Percentiles rank a stretch among this genome's conserved stretches.
phyloP scores from a whole-genome alignment of 345 rosid species.

The Bruguiera sexangula region DNA sequence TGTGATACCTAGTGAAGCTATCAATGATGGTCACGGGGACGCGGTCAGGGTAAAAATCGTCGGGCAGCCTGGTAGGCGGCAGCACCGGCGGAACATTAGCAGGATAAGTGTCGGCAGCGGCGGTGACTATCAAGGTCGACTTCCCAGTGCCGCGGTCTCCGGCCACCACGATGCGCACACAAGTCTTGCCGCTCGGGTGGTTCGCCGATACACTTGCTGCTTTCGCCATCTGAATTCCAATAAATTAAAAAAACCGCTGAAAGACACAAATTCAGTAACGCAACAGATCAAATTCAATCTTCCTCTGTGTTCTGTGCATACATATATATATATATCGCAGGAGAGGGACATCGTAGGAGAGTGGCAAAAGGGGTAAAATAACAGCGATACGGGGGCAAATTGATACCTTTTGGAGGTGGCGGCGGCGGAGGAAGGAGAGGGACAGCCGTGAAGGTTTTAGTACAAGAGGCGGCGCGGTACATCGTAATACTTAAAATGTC shows the following conservation, averaged over 20 bases:
- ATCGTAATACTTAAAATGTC: too few relatives aligned
- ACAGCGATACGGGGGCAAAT: too few relatives aligned
- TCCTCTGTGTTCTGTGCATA: too few relatives aligned
- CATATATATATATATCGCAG: too few relatives aligned
- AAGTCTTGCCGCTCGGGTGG: constrained; percentile 46
- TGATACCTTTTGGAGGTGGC: too few relatives aligned
- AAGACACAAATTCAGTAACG: too few relatives aligned
- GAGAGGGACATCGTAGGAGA: constrained; percentile 2
- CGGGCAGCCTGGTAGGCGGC: constrained; percentile 72
- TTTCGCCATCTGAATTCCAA: constrained; percentile 42
- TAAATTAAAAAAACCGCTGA: too few relatives aligned
- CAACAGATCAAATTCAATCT: too few relatives aligned
- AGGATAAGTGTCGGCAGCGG: constrained; percentile 64
- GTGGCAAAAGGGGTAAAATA: too few relatives aligned
- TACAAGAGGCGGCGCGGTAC: too few relatives aligned
- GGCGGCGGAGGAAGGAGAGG: too few relatives aligned
- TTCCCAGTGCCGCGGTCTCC: constrained; percentile 95
- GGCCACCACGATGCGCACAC: constrained; percentile 79
- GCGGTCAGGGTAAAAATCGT: constrained; percentile 76
- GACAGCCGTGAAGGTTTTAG: too few relatives aligned
- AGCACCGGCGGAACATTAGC: constrained; percentile 67
- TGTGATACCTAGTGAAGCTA: constrained; percentile 66
- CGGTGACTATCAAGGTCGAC: constrained; percentile 86
- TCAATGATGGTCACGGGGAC: constrained; percentile 86
- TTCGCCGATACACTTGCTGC: constrained; percentile 26